These are phyloP conservation scores for Testicularia cyperi DNA, from an alignment of 1,284 basidiomycete genomes.

Conservation along the genomic window DNA sequence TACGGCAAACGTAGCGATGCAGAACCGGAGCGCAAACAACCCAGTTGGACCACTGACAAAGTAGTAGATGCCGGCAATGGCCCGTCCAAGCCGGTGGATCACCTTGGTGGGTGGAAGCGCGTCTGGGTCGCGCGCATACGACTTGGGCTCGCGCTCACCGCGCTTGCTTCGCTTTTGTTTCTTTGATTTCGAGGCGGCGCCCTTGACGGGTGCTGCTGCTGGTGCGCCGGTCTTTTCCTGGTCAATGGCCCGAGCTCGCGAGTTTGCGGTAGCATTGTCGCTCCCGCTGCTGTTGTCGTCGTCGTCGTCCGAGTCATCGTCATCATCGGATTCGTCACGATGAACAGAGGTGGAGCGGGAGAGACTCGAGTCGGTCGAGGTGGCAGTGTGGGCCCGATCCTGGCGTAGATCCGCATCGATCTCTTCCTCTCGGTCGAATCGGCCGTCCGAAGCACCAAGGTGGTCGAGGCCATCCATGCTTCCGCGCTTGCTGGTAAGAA, in stretches of 20 bases:
- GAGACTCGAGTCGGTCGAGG: too few species aligned
- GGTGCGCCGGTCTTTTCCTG: too few species aligned
- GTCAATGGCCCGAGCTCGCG: too few species aligned
- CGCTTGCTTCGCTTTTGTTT: not conserved
- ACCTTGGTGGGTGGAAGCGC: conserved; percentile 67
- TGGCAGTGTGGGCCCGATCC: conserved; percentile 15
- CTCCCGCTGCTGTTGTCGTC: not conserved
- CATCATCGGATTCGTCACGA: conserved; percentile 11
- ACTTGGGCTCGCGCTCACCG: conserved; percentile 1
- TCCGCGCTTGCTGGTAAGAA: conserved; percentile 32
- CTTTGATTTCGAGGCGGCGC: not conserved
- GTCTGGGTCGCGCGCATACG: conserved; percentile 69
- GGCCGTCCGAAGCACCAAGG: conserved; percentile 12
- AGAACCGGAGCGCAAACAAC: conserved; percentile 68
- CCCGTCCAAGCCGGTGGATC: conserved; percentile 41
- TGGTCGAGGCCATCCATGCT: conserved; percentile 19
- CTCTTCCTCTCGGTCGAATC: conserved; percentile 29
- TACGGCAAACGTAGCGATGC: conserved; percentile 64
- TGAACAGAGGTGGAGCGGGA: conserved; percentile 1
- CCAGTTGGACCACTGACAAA: conserved; percentile 63
- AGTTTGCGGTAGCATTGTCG: too few species aligned
- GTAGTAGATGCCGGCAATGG: conserved; percentile 17
- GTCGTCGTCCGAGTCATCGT: conserved; percentile 7
- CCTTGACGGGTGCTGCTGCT: not conserved
- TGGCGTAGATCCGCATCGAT: conserved; percentile 19